Percentiles rank a stretch among this genome's conserved stretches.
Conservation (phyloP, 176 grass and related monocot species). For the Musa itinerans region DNA sequence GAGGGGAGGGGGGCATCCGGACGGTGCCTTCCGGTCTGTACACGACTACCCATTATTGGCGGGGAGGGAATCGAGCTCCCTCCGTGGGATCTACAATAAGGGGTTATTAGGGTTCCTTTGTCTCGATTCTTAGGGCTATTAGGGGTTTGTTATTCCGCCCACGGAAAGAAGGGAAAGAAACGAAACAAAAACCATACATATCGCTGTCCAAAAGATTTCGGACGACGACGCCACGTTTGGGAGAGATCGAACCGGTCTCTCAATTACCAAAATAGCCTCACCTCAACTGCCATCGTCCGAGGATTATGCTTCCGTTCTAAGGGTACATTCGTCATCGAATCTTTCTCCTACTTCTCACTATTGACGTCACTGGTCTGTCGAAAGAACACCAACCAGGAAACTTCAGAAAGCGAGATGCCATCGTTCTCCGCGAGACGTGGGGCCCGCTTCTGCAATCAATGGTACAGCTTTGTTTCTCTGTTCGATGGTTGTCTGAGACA, state of each 20-base stretch:
- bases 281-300: background rate
- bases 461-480: background rate
- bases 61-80: background rate
- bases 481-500: background rate
- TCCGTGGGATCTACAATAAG: background rate
- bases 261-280: background rate
- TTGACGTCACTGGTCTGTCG: too few relatives aligned
- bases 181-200: background rate
- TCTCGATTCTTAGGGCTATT: background rate
- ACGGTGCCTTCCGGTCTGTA: background rate
- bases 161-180: background rate
- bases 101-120: background rate
- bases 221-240: background rate
- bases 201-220: slow-evolving; percentile 14
- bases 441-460: too few relatives aligned
- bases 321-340: background rate
- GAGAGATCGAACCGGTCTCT: background rate
- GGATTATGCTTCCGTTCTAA: too few relatives aligned
- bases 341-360: too few relatives aligned
- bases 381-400: too few relatives aligned
- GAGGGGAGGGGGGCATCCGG: background rate
- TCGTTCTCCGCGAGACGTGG: too few relatives aligned
- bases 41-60: background rate
- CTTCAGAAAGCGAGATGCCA: too few relatives aligned
- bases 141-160: background rate